Evolutionary conservation across 495 filamentous ascomycete genomes (phyloP).

Genomic region (Aspergillus sclerotiicarbonarius): DNA sequence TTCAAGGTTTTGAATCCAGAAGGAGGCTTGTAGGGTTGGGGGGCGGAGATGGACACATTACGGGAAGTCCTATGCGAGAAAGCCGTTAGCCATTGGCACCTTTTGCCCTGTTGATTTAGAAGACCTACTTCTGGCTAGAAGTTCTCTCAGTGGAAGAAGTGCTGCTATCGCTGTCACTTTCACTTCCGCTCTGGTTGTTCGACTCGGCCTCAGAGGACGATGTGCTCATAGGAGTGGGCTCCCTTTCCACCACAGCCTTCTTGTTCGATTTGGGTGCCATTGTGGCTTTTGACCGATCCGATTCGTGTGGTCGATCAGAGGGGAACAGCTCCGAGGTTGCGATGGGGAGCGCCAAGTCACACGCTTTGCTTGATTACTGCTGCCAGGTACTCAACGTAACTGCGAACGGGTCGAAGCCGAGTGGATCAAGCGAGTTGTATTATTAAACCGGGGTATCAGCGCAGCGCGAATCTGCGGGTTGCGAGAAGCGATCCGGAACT

Average conservation of each 20-base stretch:
- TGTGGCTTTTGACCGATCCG: constrained; percentile 8
- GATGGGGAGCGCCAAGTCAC: constrained; percentile 10
- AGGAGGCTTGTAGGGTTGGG: constrained; percentile 41
- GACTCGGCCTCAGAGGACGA: constrained; percentile 33
- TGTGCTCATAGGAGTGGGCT: constrained; percentile 29
- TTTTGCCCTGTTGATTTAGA: not conserved
- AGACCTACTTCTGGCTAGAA: constrained; percentile 20
- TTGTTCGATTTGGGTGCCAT: constrained; percentile 31
- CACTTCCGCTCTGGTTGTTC: constrained; percentile 34
- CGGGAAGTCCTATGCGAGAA: constrained; percentile 5
- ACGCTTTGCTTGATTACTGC: not conserved
- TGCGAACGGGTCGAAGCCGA: not conserved
- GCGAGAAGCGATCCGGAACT: constrained; percentile 10
- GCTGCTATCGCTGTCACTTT: constrained; percentile 29
- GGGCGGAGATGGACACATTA: constrained; percentile 23
- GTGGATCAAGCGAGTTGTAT: not conserved
- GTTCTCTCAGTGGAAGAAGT: constrained; percentile 5
- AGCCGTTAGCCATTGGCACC: constrained; percentile 1
- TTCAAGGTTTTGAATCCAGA: constrained; percentile 41
- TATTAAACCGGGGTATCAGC: not conserved
- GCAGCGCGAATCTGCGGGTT: constrained; percentile 3
- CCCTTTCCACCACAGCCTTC: constrained; percentile 25
- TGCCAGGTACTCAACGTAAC: not conserved
- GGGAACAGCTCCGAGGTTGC: not conserved
- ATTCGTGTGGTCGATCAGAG: not conserved